Conservation (phyloP, 768 basidiomycete genomes). For the Nidularia pulvinata region DNA sequence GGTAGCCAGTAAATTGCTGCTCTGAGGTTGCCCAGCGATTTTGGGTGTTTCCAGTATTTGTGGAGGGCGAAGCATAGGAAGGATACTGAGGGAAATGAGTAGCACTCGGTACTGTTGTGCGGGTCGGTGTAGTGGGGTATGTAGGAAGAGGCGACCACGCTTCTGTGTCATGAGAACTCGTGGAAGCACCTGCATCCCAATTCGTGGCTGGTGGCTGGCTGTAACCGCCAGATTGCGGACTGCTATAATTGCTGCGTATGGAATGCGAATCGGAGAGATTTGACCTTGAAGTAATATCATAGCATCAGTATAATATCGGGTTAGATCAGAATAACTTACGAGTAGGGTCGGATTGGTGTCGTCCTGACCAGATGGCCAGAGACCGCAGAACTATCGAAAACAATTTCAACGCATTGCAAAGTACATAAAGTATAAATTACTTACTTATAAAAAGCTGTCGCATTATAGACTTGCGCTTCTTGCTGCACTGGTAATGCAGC, state of each 20-base stretch:
- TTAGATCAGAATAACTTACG: background rate
- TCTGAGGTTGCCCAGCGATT: slow-evolving; percentile 17
- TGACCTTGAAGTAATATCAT: too few relatives aligned
- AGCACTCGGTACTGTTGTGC: slow-evolving; percentile 9
- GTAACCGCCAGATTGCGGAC: too few relatives aligned
- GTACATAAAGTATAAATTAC: slow-evolving; percentile 9
- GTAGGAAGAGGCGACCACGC: background rate
- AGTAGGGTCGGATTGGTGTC: background rate
- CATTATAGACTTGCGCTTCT: slow-evolving; percentile 3
- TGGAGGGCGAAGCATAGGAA: background rate
- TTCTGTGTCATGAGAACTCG: background rate
- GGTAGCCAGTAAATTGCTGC: slow-evolving; percentile 12
- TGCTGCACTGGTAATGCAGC: background rate
- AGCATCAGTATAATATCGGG: too few relatives aligned
- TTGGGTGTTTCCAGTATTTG: background rate
- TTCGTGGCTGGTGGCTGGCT: background rate
- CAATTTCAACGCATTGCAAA: background rate
- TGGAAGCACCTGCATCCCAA: background rate
- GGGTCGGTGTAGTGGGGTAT: background rate
- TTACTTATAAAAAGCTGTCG: slow-evolving; percentile 53
- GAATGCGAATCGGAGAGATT: too few relatives aligned
- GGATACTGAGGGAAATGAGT: slow-evolving; percentile 13
- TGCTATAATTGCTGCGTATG: too few relatives aligned
- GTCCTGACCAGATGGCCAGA: slow-evolving; percentile 36
- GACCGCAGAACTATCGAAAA: slow-evolving; percentile 44